Evolutionary conservation across 306 rosid genomes (phyloP).

Genomic region (Pterocarpus santalinus): DNA sequence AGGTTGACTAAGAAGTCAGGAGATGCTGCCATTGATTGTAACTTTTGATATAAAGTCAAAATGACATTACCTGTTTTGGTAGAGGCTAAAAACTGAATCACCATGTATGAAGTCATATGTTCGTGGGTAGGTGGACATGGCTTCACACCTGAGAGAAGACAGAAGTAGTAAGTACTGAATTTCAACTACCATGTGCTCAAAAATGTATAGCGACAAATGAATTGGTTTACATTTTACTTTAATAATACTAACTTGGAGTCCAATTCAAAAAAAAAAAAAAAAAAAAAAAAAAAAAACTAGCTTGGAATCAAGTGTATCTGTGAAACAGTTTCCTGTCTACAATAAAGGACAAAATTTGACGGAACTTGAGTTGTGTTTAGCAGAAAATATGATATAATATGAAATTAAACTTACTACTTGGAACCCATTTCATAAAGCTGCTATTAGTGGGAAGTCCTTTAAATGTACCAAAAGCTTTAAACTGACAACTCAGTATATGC

Average conservation of each 20-base stretch:
- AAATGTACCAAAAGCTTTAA: no score
- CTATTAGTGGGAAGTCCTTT: neutral
- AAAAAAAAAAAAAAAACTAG: neutral
- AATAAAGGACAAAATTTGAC: conserved; percentile 18
- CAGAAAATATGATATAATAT: conserved; percentile 27
- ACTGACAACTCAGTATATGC: no score
- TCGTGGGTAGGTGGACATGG: conserved; percentile 96
- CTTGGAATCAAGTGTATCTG: conserved; percentile 20
- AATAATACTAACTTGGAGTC: no score
- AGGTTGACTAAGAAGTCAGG: neutral
- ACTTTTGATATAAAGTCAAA: conserved; percentile 24
- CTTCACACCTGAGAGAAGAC: conserved; percentile 80
- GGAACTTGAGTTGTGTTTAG: neutral
- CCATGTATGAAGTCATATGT: conserved; percentile 95
- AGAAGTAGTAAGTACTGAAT: conserved; percentile 31
- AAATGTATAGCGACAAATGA: neutral
- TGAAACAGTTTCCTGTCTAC: conserved; percentile 36
- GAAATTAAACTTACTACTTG: neutral
- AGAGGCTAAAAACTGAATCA: conserved; percentile 80
- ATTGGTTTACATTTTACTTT: neutral
- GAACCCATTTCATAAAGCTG: conserved; percentile 5
- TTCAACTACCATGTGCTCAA: conserved; percentile 34
- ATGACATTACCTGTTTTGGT: conserved; percentile 71
- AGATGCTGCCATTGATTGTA: neutral
- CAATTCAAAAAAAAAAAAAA: no score